These are phyloP conservation scores for Paecilomyces dactylethromorphus DNA, from an alignment of 2,329 filamentous ascomycete species.

Conservation along the genomic window DNA sequence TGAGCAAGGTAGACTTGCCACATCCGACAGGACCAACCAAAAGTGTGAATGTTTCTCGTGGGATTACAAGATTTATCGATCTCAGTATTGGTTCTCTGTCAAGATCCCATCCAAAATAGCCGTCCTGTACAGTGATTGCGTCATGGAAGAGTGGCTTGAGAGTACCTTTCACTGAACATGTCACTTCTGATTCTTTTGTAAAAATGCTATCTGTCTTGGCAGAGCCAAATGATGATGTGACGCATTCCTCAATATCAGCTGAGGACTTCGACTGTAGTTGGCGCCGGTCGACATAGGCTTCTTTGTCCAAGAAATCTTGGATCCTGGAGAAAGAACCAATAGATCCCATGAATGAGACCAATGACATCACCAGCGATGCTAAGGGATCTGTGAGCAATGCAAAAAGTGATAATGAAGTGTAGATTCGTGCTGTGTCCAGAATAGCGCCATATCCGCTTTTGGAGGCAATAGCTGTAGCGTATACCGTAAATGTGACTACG, in stretches of 20 bases:
- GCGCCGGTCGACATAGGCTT: conserved; percentile 21
- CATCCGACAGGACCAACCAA: conserved; percentile 47
- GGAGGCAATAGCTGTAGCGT: conserved; percentile 33
- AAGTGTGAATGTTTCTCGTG: conserved; percentile 40
- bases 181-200: conserved; percentile 16
- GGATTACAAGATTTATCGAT: conserved; percentile 34
- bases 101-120: conserved; percentile 42
- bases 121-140: conserved; percentile 37
- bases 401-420: conserved; percentile 44
- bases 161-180: conserved; percentile 14
- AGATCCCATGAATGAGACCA: conserved; percentile 38
- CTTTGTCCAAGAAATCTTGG: conserved; percentile 37
- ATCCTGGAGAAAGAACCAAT: conserved; percentile 43
- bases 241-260: conserved; percentile 7
- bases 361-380: conserved; percentile 38
- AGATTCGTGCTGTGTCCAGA: conserved; percentile 37
- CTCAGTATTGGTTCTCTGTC: conserved; percentile 36
- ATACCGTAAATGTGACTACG: conserved; percentile 41
- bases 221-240: conserved; percentile 11
- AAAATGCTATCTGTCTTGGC: conserved; percentile 15
- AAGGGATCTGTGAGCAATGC: conserved; percentile 42
- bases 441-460: conserved; percentile 21
- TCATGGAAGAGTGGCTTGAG: conserved; percentile 11
- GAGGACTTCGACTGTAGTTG: conserved; percentile 3
- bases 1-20: conserved; percentile 47